Conservation (phyloP, 2,329 filamentous ascomycete species). For the Bipolaris gigantea region DNA sequence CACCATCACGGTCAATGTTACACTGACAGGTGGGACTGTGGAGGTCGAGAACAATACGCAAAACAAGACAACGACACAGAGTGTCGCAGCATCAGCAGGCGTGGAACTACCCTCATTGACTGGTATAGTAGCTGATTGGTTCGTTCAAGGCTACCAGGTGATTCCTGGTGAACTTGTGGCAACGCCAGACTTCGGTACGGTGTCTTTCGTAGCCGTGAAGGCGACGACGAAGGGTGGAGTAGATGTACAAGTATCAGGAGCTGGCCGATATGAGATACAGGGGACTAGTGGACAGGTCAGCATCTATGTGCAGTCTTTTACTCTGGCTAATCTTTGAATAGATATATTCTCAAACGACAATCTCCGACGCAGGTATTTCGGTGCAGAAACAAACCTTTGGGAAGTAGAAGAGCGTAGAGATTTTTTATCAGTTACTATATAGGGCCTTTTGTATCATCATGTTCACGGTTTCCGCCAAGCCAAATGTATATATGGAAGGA, state of each 20-base stretch:
- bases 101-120: conserved; percentile 17
- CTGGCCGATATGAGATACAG: conserved; percentile 29
- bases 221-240: conserved; percentile 25
- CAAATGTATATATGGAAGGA: not conserved
- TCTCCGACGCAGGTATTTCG: conserved; percentile 16
- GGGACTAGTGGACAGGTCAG: conserved; percentile 29
- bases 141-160: conserved; percentile 31
- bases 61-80: conserved; percentile 23
- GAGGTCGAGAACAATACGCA: conserved; percentile 30
- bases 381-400: conserved; percentile 14
- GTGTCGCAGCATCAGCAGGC: conserved; percentile 17
- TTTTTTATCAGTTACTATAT: not conserved
- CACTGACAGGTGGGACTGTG: conserved; percentile 22
- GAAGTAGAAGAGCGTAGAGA: not conserved
- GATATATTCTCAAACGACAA: conserved; percentile 29
- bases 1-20: conserved; percentile 20
- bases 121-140: conserved; percentile 28
- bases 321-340: conserved; percentile 7
- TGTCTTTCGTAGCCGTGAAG: conserved; percentile 23
- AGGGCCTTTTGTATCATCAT: not conserved
- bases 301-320: not conserved
- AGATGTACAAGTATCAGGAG: conserved; percentile 20
- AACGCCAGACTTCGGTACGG: conserved; percentile 23
- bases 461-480: too few species aligned
- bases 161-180: conserved; percentile 25